These are phyloP conservation scores for Aspergillus egyptiacus DNA, from an alignment of 495 filamentous ascomycete species.

Conservation along the genomic window DNA sequence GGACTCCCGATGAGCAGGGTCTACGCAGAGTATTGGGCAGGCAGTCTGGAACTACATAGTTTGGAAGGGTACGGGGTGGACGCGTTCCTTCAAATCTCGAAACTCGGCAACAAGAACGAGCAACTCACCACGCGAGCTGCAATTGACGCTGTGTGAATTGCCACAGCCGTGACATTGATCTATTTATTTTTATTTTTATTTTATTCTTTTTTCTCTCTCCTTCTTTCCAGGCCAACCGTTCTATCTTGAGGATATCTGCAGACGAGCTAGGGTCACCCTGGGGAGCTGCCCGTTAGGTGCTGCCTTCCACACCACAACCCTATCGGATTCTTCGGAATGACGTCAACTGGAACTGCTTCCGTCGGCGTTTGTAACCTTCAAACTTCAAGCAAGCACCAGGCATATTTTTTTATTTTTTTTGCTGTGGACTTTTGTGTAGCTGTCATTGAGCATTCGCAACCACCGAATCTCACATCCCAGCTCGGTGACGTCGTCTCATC, in stretches of 20 bases:
- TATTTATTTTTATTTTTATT: too few species aligned
- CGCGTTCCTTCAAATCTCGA: slow-evolving; percentile 93
- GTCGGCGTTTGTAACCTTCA: not conserved
- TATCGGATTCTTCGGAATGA: slow-evolving; percentile 10
- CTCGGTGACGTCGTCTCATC: slow-evolving; percentile 14
- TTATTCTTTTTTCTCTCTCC: too few species aligned
- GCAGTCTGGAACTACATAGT: slow-evolving; percentile 84
- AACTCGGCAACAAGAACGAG: slow-evolving; percentile 98
- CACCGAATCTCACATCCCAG: not conserved
- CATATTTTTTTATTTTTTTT: too few species aligned
- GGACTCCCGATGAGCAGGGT: slow-evolving; percentile 89
- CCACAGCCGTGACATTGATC: not conserved
- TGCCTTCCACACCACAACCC: not conserved
- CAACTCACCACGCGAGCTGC: slow-evolving; percentile 81
- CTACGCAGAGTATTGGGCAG: slow-evolving; percentile 98
- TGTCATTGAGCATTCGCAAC: not conserved
- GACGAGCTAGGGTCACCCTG: too few species aligned
- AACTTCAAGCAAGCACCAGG: too few species aligned
- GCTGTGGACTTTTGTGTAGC: slow-evolving; percentile 2
- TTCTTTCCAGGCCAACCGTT: too few species aligned
- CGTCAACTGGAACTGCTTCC: slow-evolving; percentile 11
- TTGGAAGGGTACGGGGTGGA: slow-evolving; percentile 97
- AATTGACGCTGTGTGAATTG: slow-evolving; percentile 77
- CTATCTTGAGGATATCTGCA: too few species aligned
- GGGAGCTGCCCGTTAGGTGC: not conserved